Evolutionary conservation across 176 grass and related monocot genomes (phyloP).

Genomic region (Poa pratensis): DNA sequence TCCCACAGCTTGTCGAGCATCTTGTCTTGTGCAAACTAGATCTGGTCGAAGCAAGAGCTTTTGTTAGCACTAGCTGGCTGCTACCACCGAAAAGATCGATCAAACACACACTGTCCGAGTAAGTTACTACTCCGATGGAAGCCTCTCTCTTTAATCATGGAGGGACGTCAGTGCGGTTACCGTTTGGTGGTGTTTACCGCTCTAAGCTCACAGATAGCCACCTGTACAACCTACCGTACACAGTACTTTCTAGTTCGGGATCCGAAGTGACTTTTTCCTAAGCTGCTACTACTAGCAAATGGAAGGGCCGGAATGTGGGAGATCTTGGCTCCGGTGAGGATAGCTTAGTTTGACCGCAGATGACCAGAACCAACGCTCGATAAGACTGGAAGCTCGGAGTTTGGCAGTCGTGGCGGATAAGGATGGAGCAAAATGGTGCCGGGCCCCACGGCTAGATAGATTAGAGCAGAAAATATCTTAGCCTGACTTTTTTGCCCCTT

Average conservation of each 20-base stretch:
- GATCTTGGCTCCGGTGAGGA: background rate
- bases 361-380: slow-evolving; percentile 16
- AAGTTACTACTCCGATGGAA: too few relatives aligned
- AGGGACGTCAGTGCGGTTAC: background rate
- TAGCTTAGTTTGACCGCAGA: background rate
- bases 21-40: background rate
- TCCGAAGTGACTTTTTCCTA: too few relatives aligned
- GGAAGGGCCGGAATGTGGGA: background rate
- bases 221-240: background rate
- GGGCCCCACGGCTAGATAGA: slow-evolving; percentile 9
- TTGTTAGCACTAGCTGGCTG: too few relatives aligned
- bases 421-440: background rate
- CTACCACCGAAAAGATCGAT: background rate
- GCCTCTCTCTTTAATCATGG: slow-evolving; percentile 31
- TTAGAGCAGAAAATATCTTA: slow-evolving; percentile 16
- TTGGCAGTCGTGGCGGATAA: slow-evolving; percentile 9
- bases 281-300: background rate
- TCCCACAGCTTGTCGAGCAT: slow-evolving; percentile 95
- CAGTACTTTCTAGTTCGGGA: background rate
- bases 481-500: background rate
- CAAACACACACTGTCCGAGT: background rate
- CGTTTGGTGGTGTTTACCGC: background rate
- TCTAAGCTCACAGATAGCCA: background rate
- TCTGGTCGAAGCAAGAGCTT: background rate
- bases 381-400: background rate